Evolutionary conservation across 2,329 filamentous ascomycete species (phyloP).

Genomic region (Colletotrichum aenigma): DNA sequence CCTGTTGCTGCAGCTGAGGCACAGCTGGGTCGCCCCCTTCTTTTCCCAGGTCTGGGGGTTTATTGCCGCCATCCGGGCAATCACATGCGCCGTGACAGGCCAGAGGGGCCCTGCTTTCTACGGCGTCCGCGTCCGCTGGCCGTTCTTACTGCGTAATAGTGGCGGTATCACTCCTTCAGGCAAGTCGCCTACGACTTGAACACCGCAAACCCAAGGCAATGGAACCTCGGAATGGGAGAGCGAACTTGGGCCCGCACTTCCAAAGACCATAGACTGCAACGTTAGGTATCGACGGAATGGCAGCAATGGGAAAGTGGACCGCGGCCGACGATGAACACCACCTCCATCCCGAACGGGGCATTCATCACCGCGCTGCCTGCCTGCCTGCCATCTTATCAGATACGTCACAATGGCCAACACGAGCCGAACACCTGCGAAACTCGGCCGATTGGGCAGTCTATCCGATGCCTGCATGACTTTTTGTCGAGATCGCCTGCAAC

Average conservation of each 20-base stretch:
- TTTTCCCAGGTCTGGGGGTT: not conserved
- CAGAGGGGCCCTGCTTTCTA: conserved; percentile 11
- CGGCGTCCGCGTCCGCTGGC: conserved; percentile 2
- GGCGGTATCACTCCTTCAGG: conserved; percentile 2
- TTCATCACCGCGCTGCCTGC: not conserved
- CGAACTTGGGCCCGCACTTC: no score
- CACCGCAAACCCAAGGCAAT: not conserved
- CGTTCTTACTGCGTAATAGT: not conserved
- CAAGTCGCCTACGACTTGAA: not conserved
- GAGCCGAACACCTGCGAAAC: not conserved
- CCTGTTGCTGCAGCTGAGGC: conserved; percentile 6
- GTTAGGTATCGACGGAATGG: not conserved
- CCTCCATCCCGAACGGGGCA: not conserved
- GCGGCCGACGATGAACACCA: not conserved
- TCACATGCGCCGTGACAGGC: conserved; percentile 24
- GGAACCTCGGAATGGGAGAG: not conserved
- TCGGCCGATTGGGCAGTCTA: conserved; percentile 7
- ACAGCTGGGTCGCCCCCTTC: not conserved
- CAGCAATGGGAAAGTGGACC: not conserved
- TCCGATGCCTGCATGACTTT: conserved; percentile 10
- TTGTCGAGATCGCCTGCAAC: not conserved
- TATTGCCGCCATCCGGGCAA: conserved; percentile 21
- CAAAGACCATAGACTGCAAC: not conserved
- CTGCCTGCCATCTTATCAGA: not conserved
- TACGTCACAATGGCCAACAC: not conserved